A percentile compares a stretch with the other conserved stretches of the same genome.
phyloP scores from a whole-genome alignment of 164 flowering plant species.

The Berberis vulgaris region DNA sequence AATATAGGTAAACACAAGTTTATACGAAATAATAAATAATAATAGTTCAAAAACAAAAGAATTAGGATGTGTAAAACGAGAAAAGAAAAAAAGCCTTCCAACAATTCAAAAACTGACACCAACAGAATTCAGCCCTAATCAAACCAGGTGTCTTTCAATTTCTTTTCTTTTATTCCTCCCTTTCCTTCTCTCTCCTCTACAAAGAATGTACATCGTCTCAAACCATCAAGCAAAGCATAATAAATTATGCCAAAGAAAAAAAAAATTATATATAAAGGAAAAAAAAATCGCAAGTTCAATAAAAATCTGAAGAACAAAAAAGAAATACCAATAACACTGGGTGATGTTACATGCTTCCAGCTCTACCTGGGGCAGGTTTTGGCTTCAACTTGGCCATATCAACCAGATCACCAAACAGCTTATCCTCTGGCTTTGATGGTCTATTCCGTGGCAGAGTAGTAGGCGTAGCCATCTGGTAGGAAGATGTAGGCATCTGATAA shows the following conservation, averaged over 20 bases:
- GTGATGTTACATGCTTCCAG: slow-evolving; percentile 56
- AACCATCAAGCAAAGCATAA: background rate
- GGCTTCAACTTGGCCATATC: slow-evolving; percentile 71
- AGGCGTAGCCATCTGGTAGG: slow-evolving; percentile 18
- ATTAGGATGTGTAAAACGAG: no score
- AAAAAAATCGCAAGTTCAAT: background rate
- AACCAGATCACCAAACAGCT: slow-evolving; percentile 92
- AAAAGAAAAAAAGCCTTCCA: no score
- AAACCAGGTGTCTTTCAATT: background rate
- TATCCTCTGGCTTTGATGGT: slow-evolving; percentile 81
- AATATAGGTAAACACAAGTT: no score
- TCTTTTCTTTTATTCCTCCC: background rate
- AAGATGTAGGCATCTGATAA: background rate
- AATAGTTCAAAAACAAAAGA: no score
- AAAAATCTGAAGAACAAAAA: slow-evolving; percentile 8
- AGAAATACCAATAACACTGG: slow-evolving; percentile 8
- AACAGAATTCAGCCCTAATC: background rate
- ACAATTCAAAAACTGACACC: no score
- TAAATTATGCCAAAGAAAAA: slow-evolving; percentile 4
- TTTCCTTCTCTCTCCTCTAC: background rate
- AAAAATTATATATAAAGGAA: slow-evolving; percentile 4
- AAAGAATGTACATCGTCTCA: background rate
- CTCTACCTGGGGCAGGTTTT: slow-evolving; percentile 31
- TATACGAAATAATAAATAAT: no score
- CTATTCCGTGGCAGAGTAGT: slow-evolving; percentile 40